These are phyloP conservation scores for Colletotrichum nymphaeae DNA, from an alignment of 2,329 filamentous ascomycete species.

Conservation along the genomic window DNA sequence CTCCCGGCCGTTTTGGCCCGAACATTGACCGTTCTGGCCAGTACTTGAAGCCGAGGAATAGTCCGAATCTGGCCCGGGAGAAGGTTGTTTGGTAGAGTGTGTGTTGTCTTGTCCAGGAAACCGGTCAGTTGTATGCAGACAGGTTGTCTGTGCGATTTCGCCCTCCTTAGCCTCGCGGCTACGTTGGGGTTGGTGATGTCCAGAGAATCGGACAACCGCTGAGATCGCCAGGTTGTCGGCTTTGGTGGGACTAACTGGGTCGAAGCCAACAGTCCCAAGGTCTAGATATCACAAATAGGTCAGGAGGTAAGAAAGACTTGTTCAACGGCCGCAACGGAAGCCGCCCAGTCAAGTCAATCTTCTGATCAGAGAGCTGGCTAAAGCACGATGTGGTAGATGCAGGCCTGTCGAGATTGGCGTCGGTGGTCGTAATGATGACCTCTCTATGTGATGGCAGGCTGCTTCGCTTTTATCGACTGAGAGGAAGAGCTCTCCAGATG, in stretches of 20 bases:
- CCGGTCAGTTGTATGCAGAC: constrained; percentile 1
- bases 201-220: constrained; percentile 34
- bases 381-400: background rate
- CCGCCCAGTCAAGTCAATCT: background rate
- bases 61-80: background rate
- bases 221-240: constrained; percentile 37
- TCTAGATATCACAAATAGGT: constrained; percentile 14
- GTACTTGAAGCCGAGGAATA: constrained; percentile 11
- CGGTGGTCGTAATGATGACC: too few species aligned
- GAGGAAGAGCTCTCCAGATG: background rate
- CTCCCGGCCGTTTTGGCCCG: constrained; percentile 61
- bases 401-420: background rate
- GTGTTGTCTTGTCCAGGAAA: constrained; percentile 11
- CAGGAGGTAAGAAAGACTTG: background rate
- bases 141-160: constrained; percentile 37
- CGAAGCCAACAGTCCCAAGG: constrained; percentile 36
- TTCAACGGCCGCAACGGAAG: background rate
- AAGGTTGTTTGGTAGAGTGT: constrained; percentile 11
- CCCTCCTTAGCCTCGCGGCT: constrained; percentile 37
- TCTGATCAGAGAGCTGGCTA: background rate
- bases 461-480: background rate
- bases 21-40: constrained; percentile 63
- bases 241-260: constrained; percentile 36
- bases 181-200: constrained; percentile 34
- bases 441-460: background rate